These are phyloP conservation scores for Malus sieversii DNA, from an alignment of 306 rosid genomes.

Conservation along the genomic window DNA sequence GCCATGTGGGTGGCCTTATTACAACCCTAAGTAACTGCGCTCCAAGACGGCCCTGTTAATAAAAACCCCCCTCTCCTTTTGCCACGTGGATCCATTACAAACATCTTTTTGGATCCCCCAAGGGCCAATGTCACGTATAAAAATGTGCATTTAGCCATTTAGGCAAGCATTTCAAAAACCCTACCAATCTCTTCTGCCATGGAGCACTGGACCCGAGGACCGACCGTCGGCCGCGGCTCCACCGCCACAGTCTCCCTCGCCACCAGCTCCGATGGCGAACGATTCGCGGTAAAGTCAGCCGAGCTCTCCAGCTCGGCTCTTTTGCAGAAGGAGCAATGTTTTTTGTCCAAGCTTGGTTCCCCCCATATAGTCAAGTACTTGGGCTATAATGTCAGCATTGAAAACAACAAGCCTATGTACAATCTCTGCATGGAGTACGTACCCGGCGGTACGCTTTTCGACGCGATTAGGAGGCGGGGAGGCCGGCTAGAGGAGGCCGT, in stretches of 20 bases:
- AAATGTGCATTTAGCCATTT: not conserved
- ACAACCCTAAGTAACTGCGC: constrained; percentile 12
- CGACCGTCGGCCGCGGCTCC: constrained; percentile 43
- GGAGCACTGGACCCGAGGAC: constrained; percentile 41
- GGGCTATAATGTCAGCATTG: constrained; percentile 24
- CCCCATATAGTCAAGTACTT: constrained; percentile 27
- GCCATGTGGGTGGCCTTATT: constrained; percentile 34
- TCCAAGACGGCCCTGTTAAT: constrained; percentile 23
- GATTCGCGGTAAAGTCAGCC: constrained; percentile 36
- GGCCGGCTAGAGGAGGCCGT: constrained; percentile 28
- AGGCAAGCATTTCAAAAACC: not conserved
- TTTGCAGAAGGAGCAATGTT: constrained; percentile 29
- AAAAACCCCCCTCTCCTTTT: constrained; percentile 3
- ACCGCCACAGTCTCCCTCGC: constrained; percentile 38
- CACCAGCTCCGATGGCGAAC: constrained; percentile 1
- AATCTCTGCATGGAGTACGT: constrained; percentile 45
- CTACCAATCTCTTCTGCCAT: constrained; percentile 4
- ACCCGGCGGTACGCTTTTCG: constrained; percentile 37
- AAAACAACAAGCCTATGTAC: constrained; percentile 11
- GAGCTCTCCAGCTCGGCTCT: constrained; percentile 19
- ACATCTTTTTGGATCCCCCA: not conserved
- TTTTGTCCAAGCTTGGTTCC: constrained; percentile 30
- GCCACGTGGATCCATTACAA: constrained; percentile 24
- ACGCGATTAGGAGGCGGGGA: constrained; percentile 16
- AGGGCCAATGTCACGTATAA: not conserved